Conservation (phyloP, 768 basidiomycete genomes). For the Serendipita sp. region DNA sequence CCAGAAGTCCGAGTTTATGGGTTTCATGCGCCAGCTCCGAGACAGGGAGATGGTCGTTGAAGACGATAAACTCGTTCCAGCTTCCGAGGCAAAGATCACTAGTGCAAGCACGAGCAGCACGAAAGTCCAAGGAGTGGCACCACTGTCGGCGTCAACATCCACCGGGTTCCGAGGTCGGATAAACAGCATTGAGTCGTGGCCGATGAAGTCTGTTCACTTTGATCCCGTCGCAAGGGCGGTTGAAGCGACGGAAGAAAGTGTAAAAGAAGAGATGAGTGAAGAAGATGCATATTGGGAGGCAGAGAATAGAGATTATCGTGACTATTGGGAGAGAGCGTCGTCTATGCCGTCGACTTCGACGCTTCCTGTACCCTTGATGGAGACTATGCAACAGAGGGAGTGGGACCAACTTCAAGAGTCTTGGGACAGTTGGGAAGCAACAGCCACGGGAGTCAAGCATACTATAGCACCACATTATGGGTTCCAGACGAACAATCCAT, state of each 20-base stretch:
- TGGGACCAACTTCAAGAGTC: slow-evolving; percentile 59
- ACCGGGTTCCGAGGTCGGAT: background rate
- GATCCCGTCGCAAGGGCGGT: background rate
- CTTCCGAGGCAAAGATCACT: slow-evolving; percentile 19
- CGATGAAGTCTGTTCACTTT: slow-evolving; percentile 11
- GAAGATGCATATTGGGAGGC: slow-evolving; percentile 54
- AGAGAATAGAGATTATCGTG: slow-evolving; percentile 50
- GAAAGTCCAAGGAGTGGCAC: slow-evolving; percentile 11
- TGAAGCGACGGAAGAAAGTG: background rate
- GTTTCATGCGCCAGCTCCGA: slow-evolving; percentile 68
- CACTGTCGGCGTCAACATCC: background rate
- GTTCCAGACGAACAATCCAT: slow-evolving; percentile 68
- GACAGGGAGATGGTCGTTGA: slow-evolving; percentile 66
- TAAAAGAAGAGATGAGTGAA: slow-evolving; percentile 5
- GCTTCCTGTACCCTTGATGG: background rate
- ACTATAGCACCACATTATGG: slow-evolving; percentile 33
- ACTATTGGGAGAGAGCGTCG: slow-evolving; percentile 26
- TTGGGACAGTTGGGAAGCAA: slow-evolving; percentile 75
- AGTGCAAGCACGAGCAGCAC: slow-evolving; percentile 7
- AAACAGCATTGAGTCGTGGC: slow-evolving; percentile 4
- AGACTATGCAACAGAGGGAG: slow-evolving; percentile 17
- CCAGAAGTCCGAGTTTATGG: slow-evolving; percentile 66
- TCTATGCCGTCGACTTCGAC: background rate
- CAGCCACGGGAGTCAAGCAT: slow-evolving; percentile 41
- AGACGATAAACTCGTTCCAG: slow-evolving; percentile 56